Evolutionary conservation across 768 basidiomycete species (phyloP).

Genomic region (Russula brevipes): DNA sequence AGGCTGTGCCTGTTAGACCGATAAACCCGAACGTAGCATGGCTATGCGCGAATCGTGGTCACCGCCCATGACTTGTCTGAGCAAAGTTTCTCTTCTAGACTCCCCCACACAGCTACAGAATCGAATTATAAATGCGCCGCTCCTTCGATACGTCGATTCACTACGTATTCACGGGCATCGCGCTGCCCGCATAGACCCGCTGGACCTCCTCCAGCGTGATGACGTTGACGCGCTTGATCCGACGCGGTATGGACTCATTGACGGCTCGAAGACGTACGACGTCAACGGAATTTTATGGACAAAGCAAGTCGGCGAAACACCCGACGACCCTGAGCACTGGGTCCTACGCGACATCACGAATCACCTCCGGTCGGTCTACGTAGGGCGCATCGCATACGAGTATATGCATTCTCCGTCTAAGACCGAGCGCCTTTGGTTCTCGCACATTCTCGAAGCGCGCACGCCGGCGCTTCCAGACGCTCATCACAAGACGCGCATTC

Average conservation of each 20-base stretch:
- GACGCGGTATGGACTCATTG: conserved; percentile 64
- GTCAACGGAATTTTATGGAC: conserved; percentile 84
- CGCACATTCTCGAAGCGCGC: conserved; percentile 72
- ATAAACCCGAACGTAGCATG: not conserved
- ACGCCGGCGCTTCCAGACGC: conserved; percentile 32
- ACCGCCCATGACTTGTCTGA: not conserved
- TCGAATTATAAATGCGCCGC: conserved; percentile 64
- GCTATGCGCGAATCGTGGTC: not conserved
- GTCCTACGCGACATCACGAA: conserved; percentile 62
- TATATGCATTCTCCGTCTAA: conserved; percentile 87
- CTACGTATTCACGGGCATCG: conserved; percentile 82
- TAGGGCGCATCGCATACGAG: conserved; percentile 85
- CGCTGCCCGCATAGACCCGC: conserved; percentile 80
- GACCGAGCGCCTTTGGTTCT: conserved; percentile 86
- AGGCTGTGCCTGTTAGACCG: not conserved
- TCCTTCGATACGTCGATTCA: conserved; percentile 85
- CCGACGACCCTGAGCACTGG: conserved; percentile 45
- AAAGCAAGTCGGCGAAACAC: conserved; percentile 36
- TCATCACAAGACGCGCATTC: conserved; percentile 51
- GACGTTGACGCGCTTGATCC: conserved; percentile 73
- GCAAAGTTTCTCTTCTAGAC: not conserved
- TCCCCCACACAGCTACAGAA: conserved; percentile 51
- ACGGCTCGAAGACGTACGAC: conserved; percentile 52
- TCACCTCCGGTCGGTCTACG: conserved; percentile 70
- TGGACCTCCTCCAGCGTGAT: conserved; percentile 83